Evolutionary conservation across 768 basidiomycete genomes (phyloP), one percentile per base, ranked within the genome.

Genomic region (Rhizopogon vinicolor): DNA sequence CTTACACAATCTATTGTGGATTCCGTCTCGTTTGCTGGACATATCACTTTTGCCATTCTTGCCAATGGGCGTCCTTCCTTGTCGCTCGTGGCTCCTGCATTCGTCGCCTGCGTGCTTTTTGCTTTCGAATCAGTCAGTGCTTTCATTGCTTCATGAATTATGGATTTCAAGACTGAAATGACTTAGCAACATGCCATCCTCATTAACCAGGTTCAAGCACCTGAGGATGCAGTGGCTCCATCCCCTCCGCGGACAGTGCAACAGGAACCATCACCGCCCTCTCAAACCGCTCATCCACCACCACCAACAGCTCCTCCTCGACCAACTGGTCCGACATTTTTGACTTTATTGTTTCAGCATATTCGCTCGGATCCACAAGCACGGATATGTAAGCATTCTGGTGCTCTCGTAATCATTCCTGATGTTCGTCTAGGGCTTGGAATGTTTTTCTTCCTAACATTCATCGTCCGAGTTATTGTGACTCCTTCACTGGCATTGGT

Each of bases 21-120:
- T 64, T 82, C 89, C 0, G 84, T 93, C 42, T 84, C 89, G 0
- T 95, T 96, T 66, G 89, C 90, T 18, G 89, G 88, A 0, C 91
- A 95, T 62, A 84, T 94, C 52, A 94, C 92, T 0, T 87, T 96
- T 55, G 91, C 90, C 4, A 87, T 95, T 54, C 72, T 94, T 39
- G 85, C 89, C 3, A 89, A 94, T 58, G 92, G 92, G 42, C 75
- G 85, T 31, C 82, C 91, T 2, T 92, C 91, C 1, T 69, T 96
- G 22, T 86, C 91, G 1, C 76, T 94, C 25, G 77, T 94, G 41
- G 87, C 88, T 0, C 92, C 93, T 1, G 91, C 91, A 0, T 95
- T 93, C 63, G 64, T 95, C 25, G 86, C 90, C 10, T 88, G 89
- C 53, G 75, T 91, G 5, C 70, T 93, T 22, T 87, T 95, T 66